phyloP scores from a whole-genome alignment of 1,139 yeast genomes.

The Geotrichum cucujoidarum region DNA sequence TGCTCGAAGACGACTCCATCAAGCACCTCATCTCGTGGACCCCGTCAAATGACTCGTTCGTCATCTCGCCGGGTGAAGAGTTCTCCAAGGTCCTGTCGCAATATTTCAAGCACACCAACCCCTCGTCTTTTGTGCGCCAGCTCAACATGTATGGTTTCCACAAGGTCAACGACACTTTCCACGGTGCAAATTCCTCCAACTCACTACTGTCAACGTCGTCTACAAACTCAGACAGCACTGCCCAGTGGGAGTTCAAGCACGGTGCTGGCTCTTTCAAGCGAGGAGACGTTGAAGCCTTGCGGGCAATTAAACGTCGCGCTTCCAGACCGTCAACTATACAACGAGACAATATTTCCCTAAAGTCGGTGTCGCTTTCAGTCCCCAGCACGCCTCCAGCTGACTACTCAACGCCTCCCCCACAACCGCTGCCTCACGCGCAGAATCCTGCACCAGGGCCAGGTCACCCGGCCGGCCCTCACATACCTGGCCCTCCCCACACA shows the following conservation, averaged over 20 bases:
- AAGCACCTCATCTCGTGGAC: conserved; percentile 76
- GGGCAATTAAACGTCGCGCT: conserved; percentile 62
- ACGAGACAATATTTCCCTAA: conserved; percentile 31
- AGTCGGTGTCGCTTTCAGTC: conserved; percentile 31
- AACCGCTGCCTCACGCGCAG: neutral
- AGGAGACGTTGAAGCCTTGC: conserved; percentile 63
- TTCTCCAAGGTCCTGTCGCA: conserved; percentile 65
- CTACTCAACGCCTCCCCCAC: conserved; percentile 15
- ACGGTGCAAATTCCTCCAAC: conserved; percentile 19
- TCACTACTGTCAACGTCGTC: conserved; percentile 12
- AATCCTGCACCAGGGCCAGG: neutral
- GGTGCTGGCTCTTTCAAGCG: conserved; percentile 71
- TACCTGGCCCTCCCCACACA: conserved; percentile 16
- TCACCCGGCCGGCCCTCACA: conserved; percentile 2
- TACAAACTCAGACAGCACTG: conserved; percentile 19
- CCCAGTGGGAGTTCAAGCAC: conserved; percentile 85
- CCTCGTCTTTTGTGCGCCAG: conserved; percentile 92
- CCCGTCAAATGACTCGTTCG: conserved; percentile 46
- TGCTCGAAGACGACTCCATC: conserved; percentile 52
- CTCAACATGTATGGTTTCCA: conserved; percentile 98
- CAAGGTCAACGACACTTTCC: conserved; percentile 44
- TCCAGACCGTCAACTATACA: conserved; percentile 36
- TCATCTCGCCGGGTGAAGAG: conserved; percentile 42
- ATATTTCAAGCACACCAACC: conserved; percentile 90
- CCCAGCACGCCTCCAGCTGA: conserved; percentile 30